Evolutionary conservation across 768 basidiomycete genomes (phyloP).

Genomic region (Tephrocybe sp.): DNA sequence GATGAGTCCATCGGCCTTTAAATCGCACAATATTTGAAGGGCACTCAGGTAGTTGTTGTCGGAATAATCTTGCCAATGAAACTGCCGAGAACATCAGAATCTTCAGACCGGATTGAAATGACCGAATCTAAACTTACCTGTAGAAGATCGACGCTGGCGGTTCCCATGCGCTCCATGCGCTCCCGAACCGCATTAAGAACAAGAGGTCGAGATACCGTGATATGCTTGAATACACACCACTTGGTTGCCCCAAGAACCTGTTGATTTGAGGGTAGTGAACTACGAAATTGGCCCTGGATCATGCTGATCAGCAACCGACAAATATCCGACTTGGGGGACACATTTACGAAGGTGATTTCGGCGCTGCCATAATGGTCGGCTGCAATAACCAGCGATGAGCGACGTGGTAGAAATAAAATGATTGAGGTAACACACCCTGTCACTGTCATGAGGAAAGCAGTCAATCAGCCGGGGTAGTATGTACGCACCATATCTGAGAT

Average conservation of each 20-base stretch:
- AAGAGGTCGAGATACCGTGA: constrained; percentile 47
- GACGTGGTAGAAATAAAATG: not conserved
- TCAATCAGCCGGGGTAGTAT: not conserved
- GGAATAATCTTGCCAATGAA: constrained; percentile 78
- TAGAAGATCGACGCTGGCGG: constrained; percentile 61
- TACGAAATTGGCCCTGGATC: constrained; percentile 69
- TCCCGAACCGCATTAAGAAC: constrained; percentile 69
- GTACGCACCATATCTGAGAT: constrained; percentile 55
- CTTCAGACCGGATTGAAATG: not conserved
- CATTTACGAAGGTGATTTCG: constrained; percentile 72
- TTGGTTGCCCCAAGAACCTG: constrained; percentile 75
- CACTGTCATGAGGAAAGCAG: not conserved
- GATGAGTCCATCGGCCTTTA: constrained; percentile 63
- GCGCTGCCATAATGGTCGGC: constrained; percentile 89
- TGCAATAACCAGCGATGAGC: constrained; percentile 23
- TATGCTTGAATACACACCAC: constrained; percentile 76
- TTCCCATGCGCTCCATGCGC: constrained; percentile 68
- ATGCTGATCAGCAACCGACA: constrained; percentile 8
- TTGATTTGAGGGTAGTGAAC: constrained; percentile 38
- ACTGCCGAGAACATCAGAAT: constrained; percentile 37
- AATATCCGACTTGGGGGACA: constrained; percentile 21
- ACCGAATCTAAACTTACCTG: constrained; percentile 52
- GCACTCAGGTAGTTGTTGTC: constrained; percentile 44
- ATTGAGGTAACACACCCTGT: constrained; percentile 15
- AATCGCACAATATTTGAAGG: constrained; percentile 51